Evolutionary conservation across 495 filamentous ascomycete genomes (phyloP).

Genomic region (Neurospora discreta): DNA sequence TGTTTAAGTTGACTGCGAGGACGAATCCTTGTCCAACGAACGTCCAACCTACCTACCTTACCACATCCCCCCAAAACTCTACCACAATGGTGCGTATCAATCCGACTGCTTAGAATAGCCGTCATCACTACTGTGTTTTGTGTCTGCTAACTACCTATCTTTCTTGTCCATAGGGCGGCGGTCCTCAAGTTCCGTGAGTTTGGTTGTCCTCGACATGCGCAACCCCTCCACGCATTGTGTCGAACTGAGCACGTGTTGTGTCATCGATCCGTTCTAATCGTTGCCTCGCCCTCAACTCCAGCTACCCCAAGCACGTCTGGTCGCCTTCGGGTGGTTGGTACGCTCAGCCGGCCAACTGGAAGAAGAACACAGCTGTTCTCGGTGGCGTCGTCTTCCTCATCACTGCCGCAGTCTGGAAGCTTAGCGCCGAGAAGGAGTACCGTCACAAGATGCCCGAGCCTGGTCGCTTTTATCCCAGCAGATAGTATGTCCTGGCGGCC

Average conservation of each 20-base stretch:
- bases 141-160: background rate
- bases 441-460: slow-evolving; percentile 78
- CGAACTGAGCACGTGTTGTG: background rate
- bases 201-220: slow-evolving; percentile 2
- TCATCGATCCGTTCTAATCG: slow-evolving; percentile 2
- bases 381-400: slow-evolving; percentile 61
- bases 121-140: background rate
- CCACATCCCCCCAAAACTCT: background rate
- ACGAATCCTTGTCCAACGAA: background rate
- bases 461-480: slow-evolving; percentile 83
- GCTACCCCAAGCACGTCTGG: slow-evolving; percentile 99
- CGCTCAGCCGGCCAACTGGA: slow-evolving; percentile 88
- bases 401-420: slow-evolving; percentile 58
- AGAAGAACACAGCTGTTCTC: slow-evolving; percentile 80
- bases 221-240: slow-evolving; percentile 2
- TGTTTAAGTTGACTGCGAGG: background rate
- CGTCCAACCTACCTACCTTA: slow-evolving; percentile 8
- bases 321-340: slow-evolving; percentile 98
- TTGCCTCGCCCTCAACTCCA: slow-evolving; percentile 22
- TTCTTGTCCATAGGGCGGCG: slow-evolving; percentile 43
- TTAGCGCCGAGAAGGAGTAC: slow-evolving; percentile 74
- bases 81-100: slow-evolving; percentile 23
- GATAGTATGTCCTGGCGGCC: slow-evolving; percentile 59
- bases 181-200: slow-evolving; percentile 83
- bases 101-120: background rate